phyloP scores from a whole-genome alignment of 2,329 filamentous ascomycete genomes.

The Dactylellina drechsleri region DNA sequence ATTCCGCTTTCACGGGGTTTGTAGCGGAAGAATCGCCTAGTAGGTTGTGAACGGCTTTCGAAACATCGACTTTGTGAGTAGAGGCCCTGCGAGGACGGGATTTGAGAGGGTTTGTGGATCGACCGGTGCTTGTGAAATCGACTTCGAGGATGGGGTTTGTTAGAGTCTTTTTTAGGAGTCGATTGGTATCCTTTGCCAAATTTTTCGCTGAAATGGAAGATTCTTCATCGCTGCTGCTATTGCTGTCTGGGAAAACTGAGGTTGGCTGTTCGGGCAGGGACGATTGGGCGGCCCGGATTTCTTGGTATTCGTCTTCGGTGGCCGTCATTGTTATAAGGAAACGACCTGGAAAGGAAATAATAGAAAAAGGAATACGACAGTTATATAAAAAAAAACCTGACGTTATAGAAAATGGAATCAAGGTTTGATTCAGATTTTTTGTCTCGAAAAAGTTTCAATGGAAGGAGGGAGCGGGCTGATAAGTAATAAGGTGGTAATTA shows the following conservation, averaged over 20 bases:
- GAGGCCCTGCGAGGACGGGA: constrained; percentile 32
- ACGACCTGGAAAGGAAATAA: too few species aligned
- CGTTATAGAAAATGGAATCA: not conserved
- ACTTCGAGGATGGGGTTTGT: constrained; percentile 57
- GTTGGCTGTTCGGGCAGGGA: constrained; percentile 52
- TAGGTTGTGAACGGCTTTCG: constrained; percentile 51
- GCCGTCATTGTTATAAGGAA: constrained; percentile 35
- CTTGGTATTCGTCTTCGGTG: constrained; percentile 50
- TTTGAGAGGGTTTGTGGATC: constrained; percentile 36
- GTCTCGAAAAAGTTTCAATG: too few species aligned
- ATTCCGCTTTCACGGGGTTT: constrained; percentile 56
- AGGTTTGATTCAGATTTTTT: not conserved
- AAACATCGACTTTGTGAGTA: constrained; percentile 56
- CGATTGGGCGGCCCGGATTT: constrained; percentile 41
- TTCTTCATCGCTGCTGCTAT: constrained; percentile 23
- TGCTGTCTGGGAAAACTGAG: constrained; percentile 4
- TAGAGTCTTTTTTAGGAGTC: constrained; percentile 23
- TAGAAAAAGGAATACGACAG: too few species aligned
- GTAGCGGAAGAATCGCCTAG: constrained; percentile 58
- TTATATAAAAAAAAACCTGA: not conserved
- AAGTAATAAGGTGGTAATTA: not conserved
- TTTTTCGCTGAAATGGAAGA: constrained; percentile 7
- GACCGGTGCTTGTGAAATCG: constrained; percentile 57
- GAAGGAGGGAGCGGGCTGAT: not conserved
- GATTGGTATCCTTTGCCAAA: constrained; percentile 18